Conservation (phyloP, 2,329 filamentous ascomycete species). For the Diaporthe sp. region DNA sequence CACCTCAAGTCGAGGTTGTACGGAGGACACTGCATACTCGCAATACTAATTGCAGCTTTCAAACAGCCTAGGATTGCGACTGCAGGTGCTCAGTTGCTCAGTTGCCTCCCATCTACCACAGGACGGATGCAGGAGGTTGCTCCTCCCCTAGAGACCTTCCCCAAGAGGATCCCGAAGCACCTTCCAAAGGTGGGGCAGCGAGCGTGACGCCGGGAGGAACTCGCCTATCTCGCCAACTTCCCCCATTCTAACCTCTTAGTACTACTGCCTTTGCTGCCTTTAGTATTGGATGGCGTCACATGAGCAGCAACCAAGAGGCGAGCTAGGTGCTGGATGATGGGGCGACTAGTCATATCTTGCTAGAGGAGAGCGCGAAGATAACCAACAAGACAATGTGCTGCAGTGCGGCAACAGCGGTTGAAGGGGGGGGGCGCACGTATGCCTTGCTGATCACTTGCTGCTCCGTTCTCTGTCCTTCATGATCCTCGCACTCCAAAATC, state of each 20-base stretch:
- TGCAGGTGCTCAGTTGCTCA: background rate
- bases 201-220: background rate
- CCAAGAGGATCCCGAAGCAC: background rate
- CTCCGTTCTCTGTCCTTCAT: too few species aligned
- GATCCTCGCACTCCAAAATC: background rate
- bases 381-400: background rate
- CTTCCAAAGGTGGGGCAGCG: background rate
- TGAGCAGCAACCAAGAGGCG: conserved; percentile 6
- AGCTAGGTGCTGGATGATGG: conserved; percentile 6
- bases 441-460: background rate
- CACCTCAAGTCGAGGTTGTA: background rate
- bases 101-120: background rate
- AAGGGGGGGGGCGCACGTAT: background rate
- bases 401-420: conserved; percentile 18
- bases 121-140: background rate
- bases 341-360: background rate
- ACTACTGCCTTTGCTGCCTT: background rate
- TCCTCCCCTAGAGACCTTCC: background rate
- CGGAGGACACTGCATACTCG: background rate
- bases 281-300: conserved; percentile 1
- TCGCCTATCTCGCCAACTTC: background rate
- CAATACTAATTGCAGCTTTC: background rate
- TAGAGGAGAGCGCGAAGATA: background rate
- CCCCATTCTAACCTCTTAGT: background rate
- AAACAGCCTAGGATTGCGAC: background rate